phyloP scores from a whole-genome alignment of 179 eudicot species.

The Beta lomatogona region DNA sequence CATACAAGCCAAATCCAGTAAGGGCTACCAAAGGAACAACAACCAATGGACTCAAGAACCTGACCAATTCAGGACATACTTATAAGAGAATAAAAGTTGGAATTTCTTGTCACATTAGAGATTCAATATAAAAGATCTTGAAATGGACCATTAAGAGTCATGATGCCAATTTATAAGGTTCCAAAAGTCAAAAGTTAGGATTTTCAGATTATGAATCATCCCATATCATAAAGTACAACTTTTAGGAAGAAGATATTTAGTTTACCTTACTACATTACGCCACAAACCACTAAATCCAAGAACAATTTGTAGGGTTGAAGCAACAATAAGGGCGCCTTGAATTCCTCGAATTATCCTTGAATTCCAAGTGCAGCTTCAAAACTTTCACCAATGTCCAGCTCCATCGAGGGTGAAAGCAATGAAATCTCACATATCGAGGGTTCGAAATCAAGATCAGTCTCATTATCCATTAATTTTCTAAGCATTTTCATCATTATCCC shows the following conservation, averaged over 20 bases:
- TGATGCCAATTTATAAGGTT: not conserved
- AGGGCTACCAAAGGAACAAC: constrained; percentile 79
- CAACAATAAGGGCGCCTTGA: constrained; percentile 92
- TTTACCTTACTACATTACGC: constrained; percentile 83
- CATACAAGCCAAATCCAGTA: constrained; percentile 81
- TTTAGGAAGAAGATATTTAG: not conserved
- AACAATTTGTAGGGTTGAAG: constrained; percentile 80
- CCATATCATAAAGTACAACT: not conserved
- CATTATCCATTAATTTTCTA: too few species aligned
- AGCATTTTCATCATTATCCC: too few species aligned
- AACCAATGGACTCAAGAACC: constrained; percentile 87
- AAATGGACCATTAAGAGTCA: not conserved
- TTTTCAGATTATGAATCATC: not conserved
- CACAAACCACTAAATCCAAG: constrained; percentile 97
- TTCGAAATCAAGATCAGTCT: too few species aligned
- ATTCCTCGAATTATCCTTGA: constrained; percentile 75
- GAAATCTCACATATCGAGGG: too few species aligned
- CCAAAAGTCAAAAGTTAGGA: not conserved
- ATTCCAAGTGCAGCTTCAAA: constrained; percentile 38
- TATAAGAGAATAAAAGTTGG: not conserved
- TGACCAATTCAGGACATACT: constrained; percentile 25
- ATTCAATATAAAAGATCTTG: not conserved
- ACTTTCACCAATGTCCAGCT: too few species aligned
- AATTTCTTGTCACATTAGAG: too few species aligned
- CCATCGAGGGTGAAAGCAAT: too few species aligned